Evolutionary conservation across 169 alveolate genomes (phyloP).

Genomic region (Cystoisospora suis): DNA sequence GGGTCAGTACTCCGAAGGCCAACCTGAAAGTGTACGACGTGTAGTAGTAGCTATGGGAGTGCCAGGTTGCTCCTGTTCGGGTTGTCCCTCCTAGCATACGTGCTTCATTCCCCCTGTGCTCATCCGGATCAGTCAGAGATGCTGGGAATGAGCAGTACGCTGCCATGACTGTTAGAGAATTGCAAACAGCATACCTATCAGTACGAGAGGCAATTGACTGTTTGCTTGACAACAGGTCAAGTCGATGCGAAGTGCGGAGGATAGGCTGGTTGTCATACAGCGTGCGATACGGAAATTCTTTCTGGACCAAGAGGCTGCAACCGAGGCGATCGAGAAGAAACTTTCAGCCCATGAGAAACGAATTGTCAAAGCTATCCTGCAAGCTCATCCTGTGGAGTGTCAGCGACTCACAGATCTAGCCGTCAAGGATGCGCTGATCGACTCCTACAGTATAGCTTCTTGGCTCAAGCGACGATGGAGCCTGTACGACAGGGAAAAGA

Average conservation of each 20-base stretch:
- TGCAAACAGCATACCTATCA: too few relatives aligned
- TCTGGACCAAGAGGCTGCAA: background rate
- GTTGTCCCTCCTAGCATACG: too few relatives aligned
- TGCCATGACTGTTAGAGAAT: too few relatives aligned
- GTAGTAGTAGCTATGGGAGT: too few relatives aligned
- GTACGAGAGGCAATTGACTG: too few relatives aligned
- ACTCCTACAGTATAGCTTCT: background rate
- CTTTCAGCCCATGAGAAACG: background rate
- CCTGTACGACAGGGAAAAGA: too few relatives aligned
- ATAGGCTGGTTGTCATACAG: background rate
- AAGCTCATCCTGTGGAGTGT: constrained; percentile 1
- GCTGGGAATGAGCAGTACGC: too few relatives aligned
- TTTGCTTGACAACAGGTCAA: background rate
- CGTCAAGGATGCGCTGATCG: background rate
- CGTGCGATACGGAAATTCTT: background rate
- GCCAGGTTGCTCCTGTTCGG: too few relatives aligned
- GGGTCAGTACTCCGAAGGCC: too few relatives aligned
- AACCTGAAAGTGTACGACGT: too few relatives aligned
- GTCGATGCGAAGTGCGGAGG: background rate
- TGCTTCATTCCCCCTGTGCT: too few relatives aligned
- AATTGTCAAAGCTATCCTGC: background rate
- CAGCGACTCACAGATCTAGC: background rate
- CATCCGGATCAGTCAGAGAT: too few relatives aligned
- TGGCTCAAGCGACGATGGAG: background rate
- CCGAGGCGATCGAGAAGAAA: background rate